These are phyloP conservation scores for Aspergillus unguis DNA, from an alignment of 2,329 filamentous ascomycete genomes.

Conservation along the genomic window DNA sequence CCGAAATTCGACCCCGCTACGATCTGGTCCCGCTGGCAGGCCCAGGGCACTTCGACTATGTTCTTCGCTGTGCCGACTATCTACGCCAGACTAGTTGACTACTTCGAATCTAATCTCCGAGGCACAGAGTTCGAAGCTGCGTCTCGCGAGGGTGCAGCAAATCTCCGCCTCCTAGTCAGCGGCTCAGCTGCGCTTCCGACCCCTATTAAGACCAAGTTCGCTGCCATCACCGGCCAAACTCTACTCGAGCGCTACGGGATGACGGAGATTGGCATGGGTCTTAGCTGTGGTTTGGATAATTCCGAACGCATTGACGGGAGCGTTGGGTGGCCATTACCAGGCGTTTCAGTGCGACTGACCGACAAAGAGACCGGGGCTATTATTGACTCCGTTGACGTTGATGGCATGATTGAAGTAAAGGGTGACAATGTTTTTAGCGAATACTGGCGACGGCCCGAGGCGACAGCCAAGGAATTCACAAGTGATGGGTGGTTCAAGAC, in stretches of 20 bases:
- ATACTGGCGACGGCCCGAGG: slow-evolving; percentile 45
- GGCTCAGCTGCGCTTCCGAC: slow-evolving; percentile 44
- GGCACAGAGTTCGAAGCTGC: slow-evolving; percentile 33
- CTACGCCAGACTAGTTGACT: slow-evolving; percentile 48
- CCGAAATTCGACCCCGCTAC: slow-evolving; percentile 43
- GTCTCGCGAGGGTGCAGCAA: slow-evolving; percentile 32
- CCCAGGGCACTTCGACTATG: slow-evolving; percentile 41
- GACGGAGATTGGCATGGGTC: slow-evolving; percentile 50
- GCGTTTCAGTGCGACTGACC: slow-evolving; percentile 46
- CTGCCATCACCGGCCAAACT: slow-evolving; percentile 40
- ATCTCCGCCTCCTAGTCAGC: slow-evolving; percentile 40
- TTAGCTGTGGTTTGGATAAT: slow-evolving; percentile 44
- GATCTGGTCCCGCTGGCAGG: slow-evolving; percentile 49
- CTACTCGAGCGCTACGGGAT: slow-evolving; percentile 51
- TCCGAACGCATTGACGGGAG: slow-evolving; percentile 45
- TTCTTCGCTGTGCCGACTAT: slow-evolving; percentile 54
- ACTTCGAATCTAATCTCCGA: slow-evolving; percentile 41
- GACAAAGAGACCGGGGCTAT: slow-evolving; percentile 38
- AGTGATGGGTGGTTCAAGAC: slow-evolving; percentile 50
- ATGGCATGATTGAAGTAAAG: slow-evolving; percentile 45
- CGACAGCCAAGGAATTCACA: slow-evolving; percentile 46
- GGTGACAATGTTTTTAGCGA: slow-evolving; percentile 43
- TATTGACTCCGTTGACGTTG: slow-evolving; percentile 29
- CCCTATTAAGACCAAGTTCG: slow-evolving; percentile 40
- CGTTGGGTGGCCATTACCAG: slow-evolving; percentile 48